Evolutionary conservation across 768 basidiomycete genomes (phyloP).

Genomic region (Pulveroboletus frians): DNA sequence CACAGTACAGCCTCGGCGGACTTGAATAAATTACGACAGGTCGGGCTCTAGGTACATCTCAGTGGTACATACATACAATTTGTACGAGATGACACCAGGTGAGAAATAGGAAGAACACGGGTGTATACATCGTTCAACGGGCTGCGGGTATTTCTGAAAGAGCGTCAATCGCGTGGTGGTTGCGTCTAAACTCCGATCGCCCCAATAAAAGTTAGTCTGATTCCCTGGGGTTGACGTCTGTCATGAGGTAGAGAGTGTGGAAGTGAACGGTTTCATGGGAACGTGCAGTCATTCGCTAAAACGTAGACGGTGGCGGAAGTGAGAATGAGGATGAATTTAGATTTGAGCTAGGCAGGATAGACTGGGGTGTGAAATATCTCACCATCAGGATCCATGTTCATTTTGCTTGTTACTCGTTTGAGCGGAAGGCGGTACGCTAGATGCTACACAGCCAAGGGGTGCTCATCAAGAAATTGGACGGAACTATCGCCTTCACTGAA

Average conservation of each 20-base stretch:
- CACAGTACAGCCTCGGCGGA: neutral
- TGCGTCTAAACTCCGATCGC: no score
- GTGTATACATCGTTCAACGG: neutral
- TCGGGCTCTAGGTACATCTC: neutral
- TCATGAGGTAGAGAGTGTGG: neutral
- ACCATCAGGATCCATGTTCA: neutral
- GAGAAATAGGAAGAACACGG: neutral
- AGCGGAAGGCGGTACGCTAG: neutral
- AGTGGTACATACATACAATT: neutral
- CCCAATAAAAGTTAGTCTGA: no score
- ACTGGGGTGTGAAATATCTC: neutral
- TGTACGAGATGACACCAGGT: neutral
- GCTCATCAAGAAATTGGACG: conserved; percentile 5
- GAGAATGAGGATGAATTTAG: neutral
- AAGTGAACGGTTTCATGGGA: neutral
- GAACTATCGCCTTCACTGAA: conserved; percentile 2
- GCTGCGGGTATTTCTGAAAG: neutral
- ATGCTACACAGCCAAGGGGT: conserved; percentile 2
- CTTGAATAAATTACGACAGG: neutral
- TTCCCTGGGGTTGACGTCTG: neutral
- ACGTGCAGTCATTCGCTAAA: neutral
- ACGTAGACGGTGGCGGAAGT: neutral
- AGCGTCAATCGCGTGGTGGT: neutral
- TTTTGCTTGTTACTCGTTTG: neutral
- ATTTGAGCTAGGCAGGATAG: no score